Conservation (phyloP, 1,284 basidiomycete genomes). For the Coriolopsis trogii region DNA sequence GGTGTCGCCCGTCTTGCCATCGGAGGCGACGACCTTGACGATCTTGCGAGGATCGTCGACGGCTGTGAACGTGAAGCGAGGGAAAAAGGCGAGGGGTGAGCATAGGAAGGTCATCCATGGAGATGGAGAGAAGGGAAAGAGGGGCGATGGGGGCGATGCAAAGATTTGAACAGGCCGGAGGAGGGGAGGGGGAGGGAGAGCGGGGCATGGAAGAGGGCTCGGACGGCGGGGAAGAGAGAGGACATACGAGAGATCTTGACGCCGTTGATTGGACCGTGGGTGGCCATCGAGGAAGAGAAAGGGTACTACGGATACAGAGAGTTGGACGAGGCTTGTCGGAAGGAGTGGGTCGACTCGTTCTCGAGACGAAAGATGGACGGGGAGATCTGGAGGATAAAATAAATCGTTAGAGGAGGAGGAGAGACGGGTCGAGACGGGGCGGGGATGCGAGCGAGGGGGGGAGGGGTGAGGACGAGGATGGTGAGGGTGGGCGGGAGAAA, state of each 20-base stretch:
- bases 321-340: constrained; percentile 11
- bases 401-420: constrained; percentile 4
- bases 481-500: constrained; percentile 18
- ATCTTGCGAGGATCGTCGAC: constrained; percentile 95
- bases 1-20: constrained; percentile 91
- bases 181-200: constrained; percentile 7
- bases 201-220: constrained; percentile 31
- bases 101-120: constrained; percentile 21
- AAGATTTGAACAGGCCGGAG: constrained; percentile 10
- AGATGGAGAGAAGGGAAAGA: constrained; percentile 22
- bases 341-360: constrained; percentile 14
- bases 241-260: constrained; percentile 88
- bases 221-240: constrained; percentile 16
- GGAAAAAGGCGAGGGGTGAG: constrained; percentile 7
- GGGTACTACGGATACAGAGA: constrained; percentile 35
- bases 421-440: constrained; percentile 2
- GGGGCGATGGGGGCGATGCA: constrained; percentile 28
- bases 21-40: constrained; percentile 92
- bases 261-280: constrained; percentile 86
- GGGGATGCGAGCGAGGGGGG: constrained; percentile 5
- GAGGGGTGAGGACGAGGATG: constrained; percentile 1
- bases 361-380: constrained; percentile 8
- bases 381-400: constrained; percentile 11
- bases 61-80: constrained; percentile 44
- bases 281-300: constrained; percentile 55